Evolutionary conservation across 768 basidiomycete species (phyloP).

Genomic region (Sarcomyxa edulis): DNA sequence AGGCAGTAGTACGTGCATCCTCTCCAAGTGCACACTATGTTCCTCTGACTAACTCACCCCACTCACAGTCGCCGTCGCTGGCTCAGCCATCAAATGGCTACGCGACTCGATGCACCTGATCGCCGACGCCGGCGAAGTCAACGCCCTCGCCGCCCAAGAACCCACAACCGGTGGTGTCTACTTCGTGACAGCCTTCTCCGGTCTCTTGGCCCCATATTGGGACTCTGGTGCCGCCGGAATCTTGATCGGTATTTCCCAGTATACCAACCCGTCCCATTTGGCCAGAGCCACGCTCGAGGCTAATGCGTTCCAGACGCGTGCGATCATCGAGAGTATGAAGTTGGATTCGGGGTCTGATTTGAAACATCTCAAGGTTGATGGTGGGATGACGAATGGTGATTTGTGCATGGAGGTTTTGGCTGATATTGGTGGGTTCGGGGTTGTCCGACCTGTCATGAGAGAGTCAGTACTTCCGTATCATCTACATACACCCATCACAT

Average conservation of each 20-base stretch:
- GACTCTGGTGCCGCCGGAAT: conserved; percentile 87
- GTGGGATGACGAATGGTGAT: conserved; percentile 97
- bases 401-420: conserved; percentile 83
- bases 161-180: conserved; percentile 84
- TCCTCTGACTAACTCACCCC: conserved; percentile 1
- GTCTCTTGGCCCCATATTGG: conserved; percentile 97
- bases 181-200: conserved; percentile 96
- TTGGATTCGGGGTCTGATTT: conserved; percentile 79
- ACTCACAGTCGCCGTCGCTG: conserved; percentile 79
- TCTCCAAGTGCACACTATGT: background rate
- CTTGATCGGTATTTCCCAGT: conserved; percentile 83
- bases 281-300: conserved; percentile 95
- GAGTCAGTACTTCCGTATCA: conserved; percentile 53
- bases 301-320: conserved; percentile 92
- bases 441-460: conserved; percentile 92
- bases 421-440: conserved; percentile 87
- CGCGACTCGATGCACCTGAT: conserved; percentile 89
- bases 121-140: conserved; percentile 75
- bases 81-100: conserved; percentile 94
- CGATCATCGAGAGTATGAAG: conserved; percentile 94
- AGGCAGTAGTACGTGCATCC: conserved; percentile 69
- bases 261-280: conserved; percentile 90
- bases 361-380: conserved; percentile 89
- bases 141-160: conserved; percentile 73
- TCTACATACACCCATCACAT: background rate